These are phyloP conservation scores for Psilocybe tampanensis DNA, from an alignment of 768 basidiomycete genomes.

Conservation along the genomic window DNA sequence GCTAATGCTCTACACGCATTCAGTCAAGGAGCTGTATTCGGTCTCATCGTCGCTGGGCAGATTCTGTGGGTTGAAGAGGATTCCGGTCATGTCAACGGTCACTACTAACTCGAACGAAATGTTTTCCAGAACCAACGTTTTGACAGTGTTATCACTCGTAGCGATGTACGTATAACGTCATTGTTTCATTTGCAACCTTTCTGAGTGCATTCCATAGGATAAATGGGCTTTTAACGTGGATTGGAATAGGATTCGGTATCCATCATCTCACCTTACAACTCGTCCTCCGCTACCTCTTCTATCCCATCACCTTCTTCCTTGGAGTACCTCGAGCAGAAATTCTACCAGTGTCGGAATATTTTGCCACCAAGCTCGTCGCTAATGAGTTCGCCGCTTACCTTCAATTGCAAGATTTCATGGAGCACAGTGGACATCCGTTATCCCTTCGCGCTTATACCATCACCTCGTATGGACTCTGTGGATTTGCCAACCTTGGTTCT, in stretches of 20 bases:
- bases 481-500: slow-evolving; percentile 87
- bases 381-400: slow-evolving; percentile 86
- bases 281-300: slow-evolving; percentile 84
- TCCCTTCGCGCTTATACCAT: slow-evolving; percentile 79
- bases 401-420: slow-evolving; percentile 53
- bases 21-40: slow-evolving; percentile 82
- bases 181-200: slow-evolving; percentile 67
- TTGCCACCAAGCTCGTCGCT: slow-evolving; percentile 86
- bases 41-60: slow-evolving; percentile 84
- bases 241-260: slow-evolving; percentile 85
- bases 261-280: slow-evolving; percentile 82
- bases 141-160: slow-evolving; percentile 84
- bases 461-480: slow-evolving; percentile 85
- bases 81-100: slow-evolving; percentile 69
- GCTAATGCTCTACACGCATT: slow-evolving; percentile 90
- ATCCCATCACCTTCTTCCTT: slow-evolving; percentile 82
- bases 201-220: slow-evolving; percentile 38
- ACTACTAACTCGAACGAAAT: too few species aligned
- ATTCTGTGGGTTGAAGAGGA: slow-evolving; percentile 60
- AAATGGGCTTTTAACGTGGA: slow-evolving; percentile 88
- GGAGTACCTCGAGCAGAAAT: slow-evolving; percentile 85
- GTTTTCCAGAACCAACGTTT: slow-evolving; percentile 67
- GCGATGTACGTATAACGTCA: slow-evolving; percentile 40
- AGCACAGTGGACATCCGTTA: slow-evolving; percentile 36
- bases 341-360: slow-evolving; percentile 73